Conservation (phyloP, 345 rosid species). For the Gossypium bickii region DNA sequence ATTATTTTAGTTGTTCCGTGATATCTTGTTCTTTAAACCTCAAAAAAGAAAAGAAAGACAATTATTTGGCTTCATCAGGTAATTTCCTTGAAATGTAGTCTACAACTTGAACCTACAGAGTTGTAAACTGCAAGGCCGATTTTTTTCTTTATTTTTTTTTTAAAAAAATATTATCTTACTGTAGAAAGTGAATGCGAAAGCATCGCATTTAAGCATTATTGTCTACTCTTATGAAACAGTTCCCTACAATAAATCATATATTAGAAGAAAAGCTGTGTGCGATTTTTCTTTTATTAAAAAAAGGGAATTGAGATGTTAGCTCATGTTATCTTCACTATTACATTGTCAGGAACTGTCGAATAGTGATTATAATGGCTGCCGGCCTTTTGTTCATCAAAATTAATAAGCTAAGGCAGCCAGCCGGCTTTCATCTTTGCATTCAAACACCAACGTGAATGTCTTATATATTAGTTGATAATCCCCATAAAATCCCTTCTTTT, state of each 20-base stretch:
- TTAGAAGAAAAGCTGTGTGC: no score
- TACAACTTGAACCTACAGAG: background rate
- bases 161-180: background rate
- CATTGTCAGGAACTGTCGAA: background rate
- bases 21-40: no score
- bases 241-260: no score
- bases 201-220: background rate
- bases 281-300: background rate
- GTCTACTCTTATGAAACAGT: no score
- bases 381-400: background rate
- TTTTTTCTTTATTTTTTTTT: no score
- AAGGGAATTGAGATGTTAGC: background rate
- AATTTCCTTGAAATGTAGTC: constrained; percentile 2
- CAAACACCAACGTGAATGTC: constrained; percentile 7
- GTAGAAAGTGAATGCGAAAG: background rate
- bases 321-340: background rate
- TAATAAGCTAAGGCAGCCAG: background rate
- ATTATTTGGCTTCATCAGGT: constrained; percentile 1
- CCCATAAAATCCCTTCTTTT: constrained; percentile 17
- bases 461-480: background rate
- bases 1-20: no score
- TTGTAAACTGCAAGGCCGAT: background rate
- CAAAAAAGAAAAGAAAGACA: background rate
- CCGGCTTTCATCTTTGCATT: background rate
- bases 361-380: background rate